Evolutionary conservation across 345 rosid genomes (phyloP), one percentile per base, ranked within the genome.

Genomic region (Gossypium turneri): DNA sequence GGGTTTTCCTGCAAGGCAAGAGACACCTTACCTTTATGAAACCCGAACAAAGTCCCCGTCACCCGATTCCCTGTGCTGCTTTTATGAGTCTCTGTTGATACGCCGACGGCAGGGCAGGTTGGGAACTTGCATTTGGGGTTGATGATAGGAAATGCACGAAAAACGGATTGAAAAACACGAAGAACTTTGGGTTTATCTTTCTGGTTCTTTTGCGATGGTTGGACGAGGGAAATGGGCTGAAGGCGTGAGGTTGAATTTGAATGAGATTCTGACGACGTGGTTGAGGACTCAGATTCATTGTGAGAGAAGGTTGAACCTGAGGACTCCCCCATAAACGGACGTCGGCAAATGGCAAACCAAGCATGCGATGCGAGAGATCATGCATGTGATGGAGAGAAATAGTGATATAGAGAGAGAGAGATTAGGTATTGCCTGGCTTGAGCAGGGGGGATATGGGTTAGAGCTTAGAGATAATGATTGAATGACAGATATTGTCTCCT

Each of bases 11-110:
- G 97, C 27, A 93, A 70, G 0, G 93, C 89, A 7, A 93, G 82
- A 67, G 92, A 90, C 13, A 93, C 91, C 57, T 86, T 85, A 1
- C 92, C 95, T 74, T 87, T 90, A 11, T 97, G 91, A 71, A 83
- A 88, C 15, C 97, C 95, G 44, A 88, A 93, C 5, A 93, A 72
- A 1, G 97, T 93, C 24, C 95, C 95, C 0, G 90, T 88, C 5
- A 90, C 81, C 34, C 76, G 70, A 3, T 76, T 68, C n/a, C 87
- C 83, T 2, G 73, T 27, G 19, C 77, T 76, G 29, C 62, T 7
- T 47, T 88, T 80, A 62, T 80, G 81, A 38, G 61, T 25, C 45
- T 90, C 96, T 0, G 3, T 20, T 2, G 84, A 85, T 19, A 88
- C 16, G 3, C 88, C 85, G 0, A 86, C 84, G 0, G 84, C 81